Conservation (phyloP, 495 filamentous ascomycete genomes). For the Neurospora cerealis region DNA sequence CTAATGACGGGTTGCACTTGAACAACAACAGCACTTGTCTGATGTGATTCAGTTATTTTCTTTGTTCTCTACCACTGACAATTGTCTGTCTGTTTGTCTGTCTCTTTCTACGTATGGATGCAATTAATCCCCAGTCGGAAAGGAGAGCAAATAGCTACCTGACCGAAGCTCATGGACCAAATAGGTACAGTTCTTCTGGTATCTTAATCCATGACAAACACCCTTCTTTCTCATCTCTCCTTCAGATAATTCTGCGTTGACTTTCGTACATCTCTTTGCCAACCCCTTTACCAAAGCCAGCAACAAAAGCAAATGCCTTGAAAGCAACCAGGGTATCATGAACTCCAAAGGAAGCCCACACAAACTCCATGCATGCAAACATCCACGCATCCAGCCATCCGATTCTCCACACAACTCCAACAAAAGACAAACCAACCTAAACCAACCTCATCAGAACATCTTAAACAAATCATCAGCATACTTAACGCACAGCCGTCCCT, state of each 20-base stretch:
- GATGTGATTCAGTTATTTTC: background rate
- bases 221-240: background rate
- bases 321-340: background rate
- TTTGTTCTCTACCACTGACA: background rate
- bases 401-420: background rate
- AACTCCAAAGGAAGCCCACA: background rate
- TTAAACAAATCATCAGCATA: constrained; percentile 19
- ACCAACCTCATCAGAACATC: background rate
- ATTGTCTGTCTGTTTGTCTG: background rate
- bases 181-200: background rate
- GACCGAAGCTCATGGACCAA: background rate
- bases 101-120: background rate
- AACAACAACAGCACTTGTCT: background rate
- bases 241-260: background rate
- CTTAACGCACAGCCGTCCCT: constrained; percentile 11
- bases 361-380: background rate
- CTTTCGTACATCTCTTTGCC: background rate
- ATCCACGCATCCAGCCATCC: background rate
- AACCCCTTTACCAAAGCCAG: background rate
- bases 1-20: background rate
- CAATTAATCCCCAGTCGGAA: background rate
- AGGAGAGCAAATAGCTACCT: background rate
- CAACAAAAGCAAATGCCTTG: background rate
- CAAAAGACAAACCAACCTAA: background rate
- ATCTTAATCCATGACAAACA: background rate